These are phyloP conservation scores for Neonectria sp. DNA, from an alignment of 2,329 filamentous ascomycete genomes.

Conservation along the genomic window DNA sequence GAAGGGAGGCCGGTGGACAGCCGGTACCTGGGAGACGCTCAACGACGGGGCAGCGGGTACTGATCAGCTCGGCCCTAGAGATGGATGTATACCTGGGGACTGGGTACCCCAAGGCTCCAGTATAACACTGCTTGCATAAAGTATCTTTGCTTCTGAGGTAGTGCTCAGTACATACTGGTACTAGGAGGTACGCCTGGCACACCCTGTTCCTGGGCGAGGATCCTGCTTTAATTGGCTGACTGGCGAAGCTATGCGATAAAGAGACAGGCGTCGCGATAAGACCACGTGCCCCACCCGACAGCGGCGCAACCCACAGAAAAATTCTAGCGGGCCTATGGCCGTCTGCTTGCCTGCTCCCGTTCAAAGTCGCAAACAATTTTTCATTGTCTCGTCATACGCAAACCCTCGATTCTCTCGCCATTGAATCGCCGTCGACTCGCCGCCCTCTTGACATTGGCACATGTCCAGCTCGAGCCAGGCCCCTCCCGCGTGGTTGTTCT, in stretches of 20 bases:
- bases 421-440: slow-evolving; percentile 17
- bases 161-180: background rate
- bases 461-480: slow-evolving; percentile 52
- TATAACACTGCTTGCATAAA: background rate
- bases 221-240: slow-evolving; percentile 6
- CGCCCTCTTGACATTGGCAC: slow-evolving; percentile 35
- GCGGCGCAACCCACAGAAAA: slow-evolving; percentile 43
- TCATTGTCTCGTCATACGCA: slow-evolving; percentile 22
- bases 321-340: slow-evolving; percentile 40
- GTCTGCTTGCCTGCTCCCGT: slow-evolving; percentile 8
- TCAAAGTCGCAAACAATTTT: slow-evolving; percentile 29
- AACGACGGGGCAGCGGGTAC: slow-evolving; percentile 25
- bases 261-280: slow-evolving; percentile 32
- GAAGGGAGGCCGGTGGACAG: background rate
- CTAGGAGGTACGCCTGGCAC: background rate
- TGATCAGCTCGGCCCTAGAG: background rate
- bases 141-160: background rate
- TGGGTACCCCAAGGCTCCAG: background rate
- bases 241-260: slow-evolving; percentile 34
- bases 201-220: background rate
- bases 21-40: slow-evolving; percentile 2
- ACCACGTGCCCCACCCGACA: slow-evolving; percentile 36
- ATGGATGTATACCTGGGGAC: background rate
- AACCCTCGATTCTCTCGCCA: slow-evolving; percentile 22
- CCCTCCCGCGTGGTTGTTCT: slow-evolving; percentile 61